These are phyloP conservation scores for Periconia sp. DNA, from an alignment of 2,329 filamentous ascomycete genomes.

Conservation along the genomic window DNA sequence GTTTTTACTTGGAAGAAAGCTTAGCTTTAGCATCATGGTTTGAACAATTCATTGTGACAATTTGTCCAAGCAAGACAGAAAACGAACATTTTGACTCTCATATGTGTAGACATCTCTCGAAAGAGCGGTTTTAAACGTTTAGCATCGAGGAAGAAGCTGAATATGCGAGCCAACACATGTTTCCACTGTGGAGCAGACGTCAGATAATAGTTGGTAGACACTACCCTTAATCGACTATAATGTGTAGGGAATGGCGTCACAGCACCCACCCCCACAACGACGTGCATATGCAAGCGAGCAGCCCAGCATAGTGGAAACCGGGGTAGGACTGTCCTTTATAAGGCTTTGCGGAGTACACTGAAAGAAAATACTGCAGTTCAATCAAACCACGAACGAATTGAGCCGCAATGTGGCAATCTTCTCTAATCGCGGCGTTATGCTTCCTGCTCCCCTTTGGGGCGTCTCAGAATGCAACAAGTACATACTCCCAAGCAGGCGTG, in stretches of 20 bases:
- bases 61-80: neutral
- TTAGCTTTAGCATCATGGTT: neutral
- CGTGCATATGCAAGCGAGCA: too few relatives aligned
- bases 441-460: neutral
- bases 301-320: too few relatives aligned
- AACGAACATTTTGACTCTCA: neutral
- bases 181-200: too few relatives aligned
- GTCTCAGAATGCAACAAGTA: constrained; percentile 9
- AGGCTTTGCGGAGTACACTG: neutral
- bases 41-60: neutral
- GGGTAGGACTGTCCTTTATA: neutral
- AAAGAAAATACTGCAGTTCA: too few relatives aligned
- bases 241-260: too few relatives aligned
- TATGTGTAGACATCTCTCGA: neutral
- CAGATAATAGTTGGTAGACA: too few relatives aligned
- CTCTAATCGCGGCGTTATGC: neutral
- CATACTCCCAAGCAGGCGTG: constrained; percentile 26
- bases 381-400: neutral
- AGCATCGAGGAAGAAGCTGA: neutral
- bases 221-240: too few relatives aligned
- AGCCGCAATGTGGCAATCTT: neutral
- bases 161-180: too few relatives aligned
- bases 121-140: neutral
- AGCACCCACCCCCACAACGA: too few relatives aligned
- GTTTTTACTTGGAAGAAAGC: too few relatives aligned